A percentile compares a stretch with the other conserved stretches of the same genome.
These are phyloP conservation scores for Botryosphaeria agaves DNA, from an alignment of 2,329 filamentous ascomycete genomes.

Conservation along the genomic window DNA sequence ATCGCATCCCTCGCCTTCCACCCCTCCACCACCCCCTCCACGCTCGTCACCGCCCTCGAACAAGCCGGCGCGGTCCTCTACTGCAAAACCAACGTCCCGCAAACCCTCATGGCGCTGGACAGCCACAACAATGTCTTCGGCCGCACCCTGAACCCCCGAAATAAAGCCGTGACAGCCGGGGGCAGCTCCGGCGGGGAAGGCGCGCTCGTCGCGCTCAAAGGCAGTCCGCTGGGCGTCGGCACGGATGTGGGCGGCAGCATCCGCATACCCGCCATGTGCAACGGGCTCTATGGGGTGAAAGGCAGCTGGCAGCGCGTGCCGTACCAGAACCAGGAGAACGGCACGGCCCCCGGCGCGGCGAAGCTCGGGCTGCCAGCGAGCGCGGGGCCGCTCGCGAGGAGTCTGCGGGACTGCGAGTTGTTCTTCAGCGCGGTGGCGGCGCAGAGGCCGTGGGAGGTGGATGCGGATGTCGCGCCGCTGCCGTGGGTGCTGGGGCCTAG, in stretches of 20 bases:
- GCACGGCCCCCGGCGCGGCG: conserved; percentile 26
- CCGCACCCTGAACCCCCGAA: conserved; percentile 30
- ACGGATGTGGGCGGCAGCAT: conserved; percentile 38
- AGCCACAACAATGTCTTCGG: conserved; percentile 34
- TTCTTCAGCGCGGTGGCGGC: conserved; percentile 36
- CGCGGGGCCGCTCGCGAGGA: conserved; percentile 28
- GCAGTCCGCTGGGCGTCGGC: conserved; percentile 32
- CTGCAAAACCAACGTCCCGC: conserved; percentile 37
- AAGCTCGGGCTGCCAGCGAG: conserved; percentile 26
- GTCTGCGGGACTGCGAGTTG: conserved; percentile 32
- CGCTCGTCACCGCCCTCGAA: conserved; percentile 26
- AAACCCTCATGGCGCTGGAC: conserved; percentile 34
- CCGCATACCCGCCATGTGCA: conserved; percentile 32
- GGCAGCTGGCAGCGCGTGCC: conserved; percentile 29
- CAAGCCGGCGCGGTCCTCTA: conserved; percentile 30
- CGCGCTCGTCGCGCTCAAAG: conserved; percentile 30
- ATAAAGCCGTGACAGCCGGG: conserved; percentile 30
- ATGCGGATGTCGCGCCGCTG: conserved; percentile 24
- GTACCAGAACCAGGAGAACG: conserved; percentile 33
- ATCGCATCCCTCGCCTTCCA: conserved; percentile 25
- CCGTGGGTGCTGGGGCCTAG: conserved; percentile 17
- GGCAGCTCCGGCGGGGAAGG: conserved; percentile 36
- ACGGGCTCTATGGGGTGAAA: conserved; percentile 31
- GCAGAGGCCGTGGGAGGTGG: conserved; percentile 32
- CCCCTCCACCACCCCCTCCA: conserved; percentile 18